Percentiles rank a stretch among this genome's conserved stretches.
These are phyloP conservation scores for Mycena indigotica DNA, from an alignment of 768 basidiomycete species.

Conservation along the genomic window DNA sequence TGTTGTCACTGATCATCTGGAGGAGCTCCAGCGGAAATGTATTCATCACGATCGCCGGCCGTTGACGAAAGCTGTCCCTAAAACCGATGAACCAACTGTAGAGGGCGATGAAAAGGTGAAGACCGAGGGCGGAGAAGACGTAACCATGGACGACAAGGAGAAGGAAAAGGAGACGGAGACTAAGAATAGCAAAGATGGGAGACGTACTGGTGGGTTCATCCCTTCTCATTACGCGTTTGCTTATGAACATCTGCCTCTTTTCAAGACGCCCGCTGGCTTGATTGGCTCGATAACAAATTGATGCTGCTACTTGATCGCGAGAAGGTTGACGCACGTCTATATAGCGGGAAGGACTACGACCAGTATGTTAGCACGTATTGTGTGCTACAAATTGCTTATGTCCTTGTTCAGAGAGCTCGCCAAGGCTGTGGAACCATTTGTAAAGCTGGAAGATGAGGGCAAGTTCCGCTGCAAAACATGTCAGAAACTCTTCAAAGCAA, in stretches of 20 bases:
- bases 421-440: conserved; percentile 73
- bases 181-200: conserved; percentile 51
- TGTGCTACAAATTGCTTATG: no score
- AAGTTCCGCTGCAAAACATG: conserved; percentile 97
- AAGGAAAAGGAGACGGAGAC: conserved; percentile 39
- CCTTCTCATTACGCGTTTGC: conserved; percentile 10
- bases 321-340: conserved; percentile 81
- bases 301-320: conserved; percentile 77
- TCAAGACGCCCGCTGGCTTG: conserved; percentile 85
- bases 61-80: conserved; percentile 63
- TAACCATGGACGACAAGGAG: conserved; percentile 41
- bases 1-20: conserved; percentile 87
- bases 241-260: conserved; percentile 5
- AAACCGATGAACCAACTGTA: conserved; percentile 41
- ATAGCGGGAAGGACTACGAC: conserved; percentile 87
- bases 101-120: conserved; percentile 44
- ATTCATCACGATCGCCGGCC: conserved; percentile 87
- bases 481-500: conserved; percentile 96
- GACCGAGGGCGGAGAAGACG: conserved; percentile 37
- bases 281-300: conserved; percentile 86
- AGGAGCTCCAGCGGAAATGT: conserved; percentile 95
- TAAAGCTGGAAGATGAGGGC: conserved; percentile 96
- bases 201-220: conserved; percentile 67
- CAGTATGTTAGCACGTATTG: conserved; percentile 62
- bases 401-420: conserved; percentile 66